These are phyloP conservation scores for Hericium rajendrae DNA, from an alignment of 768 basidiomycete species.

Conservation along the genomic window DNA sequence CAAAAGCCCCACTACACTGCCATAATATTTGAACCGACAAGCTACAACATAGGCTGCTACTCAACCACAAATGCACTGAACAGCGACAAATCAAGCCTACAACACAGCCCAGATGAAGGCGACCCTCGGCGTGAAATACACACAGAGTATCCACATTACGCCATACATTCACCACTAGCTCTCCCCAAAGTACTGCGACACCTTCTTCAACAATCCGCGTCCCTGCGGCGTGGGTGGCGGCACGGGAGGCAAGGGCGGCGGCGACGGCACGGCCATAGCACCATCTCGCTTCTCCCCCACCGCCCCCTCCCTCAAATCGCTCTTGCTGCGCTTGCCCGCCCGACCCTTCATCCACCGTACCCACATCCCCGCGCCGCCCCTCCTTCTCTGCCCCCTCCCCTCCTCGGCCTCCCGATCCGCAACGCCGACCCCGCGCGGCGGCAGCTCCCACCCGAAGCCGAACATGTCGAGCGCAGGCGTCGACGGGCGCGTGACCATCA, in stretches of 20 bases:
- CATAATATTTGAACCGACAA: no score
- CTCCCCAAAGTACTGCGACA: slow-evolving; percentile 14
- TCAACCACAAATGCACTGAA: no score
- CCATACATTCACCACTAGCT: neutral
- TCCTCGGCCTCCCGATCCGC: neutral
- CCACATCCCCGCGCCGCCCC: slow-evolving; percentile 6
- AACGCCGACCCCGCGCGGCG: neutral
- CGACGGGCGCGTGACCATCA: slow-evolving; percentile 5
- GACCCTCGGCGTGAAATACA: no score
- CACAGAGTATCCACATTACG: neutral
- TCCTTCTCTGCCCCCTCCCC: slow-evolving; percentile 4
- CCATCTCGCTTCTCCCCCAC: neutral
- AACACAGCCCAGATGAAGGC: no score
- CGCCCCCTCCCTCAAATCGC: neutral
- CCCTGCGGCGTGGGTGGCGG: slow-evolving; percentile 6
- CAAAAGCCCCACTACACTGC: no score
- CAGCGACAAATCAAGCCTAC: no score
- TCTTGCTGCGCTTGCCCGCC: slow-evolving; percentile 6
- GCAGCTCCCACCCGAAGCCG: slow-evolving; percentile 8
- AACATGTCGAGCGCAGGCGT: slow-evolving; percentile 13
- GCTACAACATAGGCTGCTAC: no score
- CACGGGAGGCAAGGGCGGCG: neutral
- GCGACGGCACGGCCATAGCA: neutral
- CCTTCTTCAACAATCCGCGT: slow-evolving; percentile 12
- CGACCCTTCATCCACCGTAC: slow-evolving; percentile 6